Evolutionary conservation across 306 rosid genomes (phyloP).

Genomic region (Lathyrus oleraceus): DNA sequence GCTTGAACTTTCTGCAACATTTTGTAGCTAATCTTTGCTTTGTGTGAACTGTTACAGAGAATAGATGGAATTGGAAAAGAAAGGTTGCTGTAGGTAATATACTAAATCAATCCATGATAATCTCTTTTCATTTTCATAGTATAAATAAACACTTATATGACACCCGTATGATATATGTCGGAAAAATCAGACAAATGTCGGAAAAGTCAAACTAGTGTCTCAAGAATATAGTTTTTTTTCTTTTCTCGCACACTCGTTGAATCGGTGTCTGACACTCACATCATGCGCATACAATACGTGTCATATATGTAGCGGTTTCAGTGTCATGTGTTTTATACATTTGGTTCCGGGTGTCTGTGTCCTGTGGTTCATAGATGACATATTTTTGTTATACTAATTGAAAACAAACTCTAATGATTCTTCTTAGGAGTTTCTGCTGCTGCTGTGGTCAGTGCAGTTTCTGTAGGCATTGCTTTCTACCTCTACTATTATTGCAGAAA

Average conservation of each 20-base stretch:
- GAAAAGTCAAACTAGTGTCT: too few species aligned
- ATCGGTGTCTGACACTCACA: too few species aligned
- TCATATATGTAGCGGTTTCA: too few species aligned
- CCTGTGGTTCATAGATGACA: too few species aligned
- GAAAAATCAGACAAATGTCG: too few species aligned
- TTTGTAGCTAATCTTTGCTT: conserved; percentile 24
- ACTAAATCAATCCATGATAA: conserved; percentile 8
- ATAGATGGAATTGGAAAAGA: conserved; percentile 24
- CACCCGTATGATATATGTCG: too few species aligned
- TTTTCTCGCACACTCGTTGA: too few species aligned
- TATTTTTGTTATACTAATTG: not conserved
- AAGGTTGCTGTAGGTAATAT: conserved; percentile 44
- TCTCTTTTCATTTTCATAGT: not conserved
- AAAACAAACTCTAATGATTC: conserved; percentile 24
- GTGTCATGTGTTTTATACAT: too few species aligned
- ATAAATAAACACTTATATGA: too few species aligned
- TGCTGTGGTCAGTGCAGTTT: conserved; percentile 11
- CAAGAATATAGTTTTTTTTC: too few species aligned
- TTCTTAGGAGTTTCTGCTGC: conserved; percentile 37
- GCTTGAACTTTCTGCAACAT: not conserved
- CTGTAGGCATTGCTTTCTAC: conserved; percentile 27
- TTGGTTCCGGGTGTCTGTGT: too few species aligned
- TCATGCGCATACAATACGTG: too few species aligned
- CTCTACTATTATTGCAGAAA: conserved; percentile 31
- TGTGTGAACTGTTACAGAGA: conserved; percentile 48